Percentiles rank a stretch among this genome's conserved stretches.
phyloP scores from a whole-genome alignment of 495 filamentous ascomycete genomes.

The Aspergillus ostianus region DNA sequence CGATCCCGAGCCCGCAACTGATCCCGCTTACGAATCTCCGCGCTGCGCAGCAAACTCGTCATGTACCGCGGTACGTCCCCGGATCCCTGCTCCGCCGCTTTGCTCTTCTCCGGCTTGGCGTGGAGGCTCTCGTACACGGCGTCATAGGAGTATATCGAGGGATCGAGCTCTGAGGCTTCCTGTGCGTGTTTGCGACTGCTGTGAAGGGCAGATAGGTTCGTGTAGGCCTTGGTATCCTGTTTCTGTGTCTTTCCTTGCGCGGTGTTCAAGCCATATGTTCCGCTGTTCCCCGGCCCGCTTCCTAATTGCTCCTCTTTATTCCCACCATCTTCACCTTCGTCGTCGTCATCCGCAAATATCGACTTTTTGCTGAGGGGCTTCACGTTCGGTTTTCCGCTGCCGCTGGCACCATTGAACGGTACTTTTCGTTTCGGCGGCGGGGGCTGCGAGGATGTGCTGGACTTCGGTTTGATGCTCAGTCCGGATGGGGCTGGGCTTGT shows the following conservation, averaged over 20 bases:
- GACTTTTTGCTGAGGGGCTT: conserved; percentile 37
- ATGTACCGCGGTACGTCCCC: conserved; percentile 72
- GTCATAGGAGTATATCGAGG: conserved; percentile 59
- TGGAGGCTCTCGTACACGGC: conserved; percentile 52
- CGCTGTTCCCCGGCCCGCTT: not conserved
- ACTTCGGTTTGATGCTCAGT: conserved; percentile 5
- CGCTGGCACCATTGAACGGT: conserved; percentile 17
- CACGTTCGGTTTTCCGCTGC: conserved; percentile 26
- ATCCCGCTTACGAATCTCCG: conserved; percentile 86
- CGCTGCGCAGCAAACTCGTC: conserved; percentile 71
- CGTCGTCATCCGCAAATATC: conserved; percentile 43
- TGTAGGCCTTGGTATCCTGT: conserved; percentile 33
- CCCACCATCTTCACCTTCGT: conserved; percentile 31
- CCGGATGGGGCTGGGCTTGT: conserved; percentile 9
- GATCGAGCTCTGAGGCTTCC: conserved; percentile 47
- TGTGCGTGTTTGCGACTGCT: conserved; percentile 47
- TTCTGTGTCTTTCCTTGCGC: not conserved
- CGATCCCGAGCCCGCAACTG: conserved; percentile 84
- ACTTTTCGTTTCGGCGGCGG: conserved; percentile 40
- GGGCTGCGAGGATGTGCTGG: conserved; percentile 14
- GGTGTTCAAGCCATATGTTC: conserved; percentile 8
- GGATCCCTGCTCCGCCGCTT: conserved; percentile 12
- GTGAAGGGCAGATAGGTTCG: conserved; percentile 50
- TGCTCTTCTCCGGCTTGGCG: conserved; percentile 35
- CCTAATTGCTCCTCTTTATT: conserved; percentile 17